Percentiles rank a stretch among this genome's conserved stretches.
Evolutionary conservation across 73 alveolate species (phyloP).

Genomic region (Paramecium pentaurelia): DNA sequence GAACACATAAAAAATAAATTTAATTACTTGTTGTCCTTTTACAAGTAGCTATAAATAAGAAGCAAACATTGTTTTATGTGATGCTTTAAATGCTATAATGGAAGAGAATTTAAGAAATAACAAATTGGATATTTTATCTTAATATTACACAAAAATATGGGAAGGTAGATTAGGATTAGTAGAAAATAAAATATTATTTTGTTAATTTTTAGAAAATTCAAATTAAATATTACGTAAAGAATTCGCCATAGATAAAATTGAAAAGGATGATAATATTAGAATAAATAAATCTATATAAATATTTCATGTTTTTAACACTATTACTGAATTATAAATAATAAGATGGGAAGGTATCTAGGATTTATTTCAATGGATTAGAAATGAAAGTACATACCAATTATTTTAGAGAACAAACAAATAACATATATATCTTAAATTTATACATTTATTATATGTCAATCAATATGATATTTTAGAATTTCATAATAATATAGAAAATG

Average conservation of each 20-base stretch:
- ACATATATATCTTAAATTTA: not conserved
- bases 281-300: not conserved
- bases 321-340: not conserved
- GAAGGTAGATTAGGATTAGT: conserved; percentile 19
- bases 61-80: not conserved
- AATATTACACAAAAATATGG: not conserved
- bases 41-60: not conserved
- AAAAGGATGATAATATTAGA: not conserved
- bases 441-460: not conserved
- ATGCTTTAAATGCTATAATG: not conserved
- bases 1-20: not conserved
- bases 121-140: not conserved
- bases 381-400: not conserved
- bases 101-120: not conserved
- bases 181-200: not conserved
- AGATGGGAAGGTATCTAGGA: conserved; percentile 9
- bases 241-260: not conserved
- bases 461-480: not conserved
- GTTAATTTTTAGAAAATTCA: not conserved
- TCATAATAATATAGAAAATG: not conserved
- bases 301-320: not conserved
- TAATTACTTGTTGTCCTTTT: not conserved
- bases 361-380: not conserved
- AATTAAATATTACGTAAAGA: not conserved
- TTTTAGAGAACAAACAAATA: not conserved